Percentiles rank a stretch among this genome's conserved stretches.
These are phyloP conservation scores for Cryphonectria naterciae DNA, from an alignment of 2,329 filamentous ascomycete genomes.

Conservation along the genomic window DNA sequence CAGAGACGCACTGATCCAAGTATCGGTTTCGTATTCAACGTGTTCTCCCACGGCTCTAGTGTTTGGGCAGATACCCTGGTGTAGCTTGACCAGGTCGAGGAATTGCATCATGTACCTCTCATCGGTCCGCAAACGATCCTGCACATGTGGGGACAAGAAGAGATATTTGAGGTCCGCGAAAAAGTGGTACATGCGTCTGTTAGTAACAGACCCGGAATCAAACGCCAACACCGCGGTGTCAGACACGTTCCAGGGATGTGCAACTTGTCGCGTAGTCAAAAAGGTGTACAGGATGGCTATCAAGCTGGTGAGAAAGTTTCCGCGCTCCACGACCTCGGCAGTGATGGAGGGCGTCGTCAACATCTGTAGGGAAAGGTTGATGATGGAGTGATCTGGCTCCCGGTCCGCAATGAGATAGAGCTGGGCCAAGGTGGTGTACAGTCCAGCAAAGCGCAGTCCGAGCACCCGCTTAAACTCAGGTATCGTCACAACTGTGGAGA, in stretches of 20 bases:
- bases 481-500: conserved; percentile 93
- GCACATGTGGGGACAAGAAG: conserved; percentile 85
- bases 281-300: conserved; percentile 98
- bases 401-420: conserved; percentile 94
- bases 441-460: conserved; percentile 87
- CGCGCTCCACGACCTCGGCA: conserved; percentile 89
- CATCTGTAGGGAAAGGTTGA: conserved; percentile 96
- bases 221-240: conserved; percentile 87
- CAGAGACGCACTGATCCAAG: conserved; percentile 94
- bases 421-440: conserved; percentile 93
- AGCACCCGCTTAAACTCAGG: conserved; percentile 95
- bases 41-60: conserved; percentile 90
- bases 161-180: conserved; percentile 93
- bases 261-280: conserved; percentile 92
- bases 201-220: conserved; percentile 92
- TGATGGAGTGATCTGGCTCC: conserved; percentile 97
- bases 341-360: conserved; percentile 96
- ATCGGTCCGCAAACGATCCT: conserved; percentile 80
- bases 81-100: conserved; percentile 90
- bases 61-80: conserved; percentile 97
- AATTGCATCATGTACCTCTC: conserved; percentile 91
- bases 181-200: conserved; percentile 95
- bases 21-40: conserved; percentile 96
- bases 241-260: conserved; percentile 87
- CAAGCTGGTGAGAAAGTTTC: conserved; percentile 93